These are phyloP conservation scores for Gliomastix tumulicola DNA, from an alignment of 2,329 filamentous ascomycete genomes.

Conservation along the genomic window DNA sequence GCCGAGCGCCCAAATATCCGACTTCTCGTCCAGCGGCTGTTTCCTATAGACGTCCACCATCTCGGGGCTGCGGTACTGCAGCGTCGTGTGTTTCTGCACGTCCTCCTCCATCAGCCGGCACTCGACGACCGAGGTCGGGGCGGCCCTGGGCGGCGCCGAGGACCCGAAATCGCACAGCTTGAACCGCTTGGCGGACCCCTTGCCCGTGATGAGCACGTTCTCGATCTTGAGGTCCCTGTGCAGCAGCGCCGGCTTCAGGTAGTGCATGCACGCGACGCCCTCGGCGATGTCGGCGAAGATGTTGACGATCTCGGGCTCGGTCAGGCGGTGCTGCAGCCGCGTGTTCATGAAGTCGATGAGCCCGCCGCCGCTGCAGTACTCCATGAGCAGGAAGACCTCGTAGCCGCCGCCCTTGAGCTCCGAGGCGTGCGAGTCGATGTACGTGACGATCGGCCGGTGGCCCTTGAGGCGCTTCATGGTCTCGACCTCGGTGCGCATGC, in stretches of 20 bases:
- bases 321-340: conserved; percentile 87
- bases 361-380: conserved; percentile 90
- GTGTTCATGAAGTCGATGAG: conserved; percentile 99
- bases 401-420: conserved; percentile 90
- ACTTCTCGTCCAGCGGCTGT: conserved; percentile 96
- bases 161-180: conserved; percentile 99
- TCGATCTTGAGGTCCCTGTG: conserved; percentile 97
- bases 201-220: conserved; percentile 82
- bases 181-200: conserved; percentile 64
- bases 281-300: conserved; percentile 96
- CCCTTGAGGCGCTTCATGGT: conserved; percentile 99
- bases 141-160: conserved; percentile 73
- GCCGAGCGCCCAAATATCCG: conserved; percentile 95
- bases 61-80: conserved; percentile 96
- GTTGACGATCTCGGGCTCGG: conserved; percentile 93
- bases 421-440: conserved; percentile 96
- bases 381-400: conserved; percentile 97
- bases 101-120: conserved; percentile 93
- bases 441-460: conserved; percentile 91
- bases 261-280: conserved; percentile 98
- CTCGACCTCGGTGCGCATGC: conserved; percentile 97
- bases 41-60: conserved; percentile 99
- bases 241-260: conserved; percentile 85
- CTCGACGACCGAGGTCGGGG: conserved; percentile 80
- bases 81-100: conserved; percentile 90